Percentiles rank a stretch among this genome's conserved stretches.
Evolutionary conservation across 2,329 filamentous ascomycete species (phyloP).

Genomic region (Penicillium sp.): DNA sequence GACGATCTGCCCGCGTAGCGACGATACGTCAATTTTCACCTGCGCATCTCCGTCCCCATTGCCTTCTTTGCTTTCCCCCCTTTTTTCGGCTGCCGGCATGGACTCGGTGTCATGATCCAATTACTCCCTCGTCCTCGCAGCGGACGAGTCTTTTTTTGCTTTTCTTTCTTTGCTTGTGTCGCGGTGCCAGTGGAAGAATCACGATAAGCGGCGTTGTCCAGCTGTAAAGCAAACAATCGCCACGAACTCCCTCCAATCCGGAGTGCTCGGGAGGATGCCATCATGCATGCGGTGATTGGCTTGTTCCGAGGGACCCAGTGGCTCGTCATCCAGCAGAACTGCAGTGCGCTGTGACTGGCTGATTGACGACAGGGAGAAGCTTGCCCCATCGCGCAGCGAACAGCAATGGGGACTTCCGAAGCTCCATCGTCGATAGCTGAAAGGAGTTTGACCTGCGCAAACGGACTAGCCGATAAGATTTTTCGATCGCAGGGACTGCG

Average conservation of each 20-base stretch:
- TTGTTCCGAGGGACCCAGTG: too few relatives aligned
- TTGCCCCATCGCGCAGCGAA: slow-evolving; percentile 1
- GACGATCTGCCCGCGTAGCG: too few relatives aligned
- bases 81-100: too few relatives aligned
- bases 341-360: slow-evolving; percentile 7
- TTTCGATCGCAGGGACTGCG: slow-evolving; percentile 3
- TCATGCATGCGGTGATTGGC: background rate
- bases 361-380: slow-evolving; percentile 10
- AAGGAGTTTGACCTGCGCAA: background rate
- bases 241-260: background rate
- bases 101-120: too few relatives aligned
- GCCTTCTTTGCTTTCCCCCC: slow-evolving; percentile 11
- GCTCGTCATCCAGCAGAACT: background rate
- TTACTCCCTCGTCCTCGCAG: too few relatives aligned
- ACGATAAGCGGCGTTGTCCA: too few relatives aligned
- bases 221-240: background rate
- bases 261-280: background rate
- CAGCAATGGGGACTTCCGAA: slow-evolving; percentile 18
- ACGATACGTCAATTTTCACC: slow-evolving; percentile 26
- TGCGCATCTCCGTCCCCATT: too few relatives aligned
- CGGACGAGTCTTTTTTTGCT: too few relatives aligned
- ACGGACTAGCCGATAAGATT: slow-evolving; percentile 2
- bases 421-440: slow-evolving; percentile 1
- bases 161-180: too few relatives aligned
- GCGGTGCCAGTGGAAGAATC: too few relatives aligned